Evolutionary conservation across 129 eudicot genomes (phyloP).

Genomic region (Arctium lappa): DNA sequence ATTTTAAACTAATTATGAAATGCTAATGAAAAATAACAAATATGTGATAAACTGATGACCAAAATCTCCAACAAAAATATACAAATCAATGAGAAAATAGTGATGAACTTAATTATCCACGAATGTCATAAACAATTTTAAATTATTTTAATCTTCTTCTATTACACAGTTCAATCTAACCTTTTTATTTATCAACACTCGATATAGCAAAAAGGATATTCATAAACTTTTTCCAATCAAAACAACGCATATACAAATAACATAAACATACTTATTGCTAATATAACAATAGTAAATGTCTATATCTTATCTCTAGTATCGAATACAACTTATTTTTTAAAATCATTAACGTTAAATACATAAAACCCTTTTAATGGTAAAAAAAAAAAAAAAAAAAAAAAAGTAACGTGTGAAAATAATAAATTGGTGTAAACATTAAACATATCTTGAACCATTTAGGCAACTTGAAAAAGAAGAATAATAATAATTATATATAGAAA

Average conservation of each 20-base stretch:
- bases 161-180: not conserved
- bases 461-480: constrained; percentile 29
- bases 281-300: not conserved
- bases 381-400: not conserved
- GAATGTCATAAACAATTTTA: not conserved
- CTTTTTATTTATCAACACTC: not conserved
- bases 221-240: not conserved
- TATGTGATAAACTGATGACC: not conserved
- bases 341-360: not conserved
- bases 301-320: not conserved
- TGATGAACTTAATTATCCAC: not conserved
- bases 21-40: not conserved
- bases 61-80: not conserved
- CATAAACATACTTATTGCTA: not conserved
- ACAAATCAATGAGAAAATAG: not conserved
- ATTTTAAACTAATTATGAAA: not conserved
- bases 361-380: not conserved
- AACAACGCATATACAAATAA: too few species aligned
- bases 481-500: constrained; percentile 18
- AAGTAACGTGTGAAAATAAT: not conserved
- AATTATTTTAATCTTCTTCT: too few species aligned
- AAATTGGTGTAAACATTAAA: not conserved
- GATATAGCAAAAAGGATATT: not conserved
- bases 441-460: constrained; percentile 8
- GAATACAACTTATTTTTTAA: not conserved